These are phyloP conservation scores for Styphnolobium japonicum DNA, from an alignment of 306 rosid species.

Conservation along the genomic window DNA sequence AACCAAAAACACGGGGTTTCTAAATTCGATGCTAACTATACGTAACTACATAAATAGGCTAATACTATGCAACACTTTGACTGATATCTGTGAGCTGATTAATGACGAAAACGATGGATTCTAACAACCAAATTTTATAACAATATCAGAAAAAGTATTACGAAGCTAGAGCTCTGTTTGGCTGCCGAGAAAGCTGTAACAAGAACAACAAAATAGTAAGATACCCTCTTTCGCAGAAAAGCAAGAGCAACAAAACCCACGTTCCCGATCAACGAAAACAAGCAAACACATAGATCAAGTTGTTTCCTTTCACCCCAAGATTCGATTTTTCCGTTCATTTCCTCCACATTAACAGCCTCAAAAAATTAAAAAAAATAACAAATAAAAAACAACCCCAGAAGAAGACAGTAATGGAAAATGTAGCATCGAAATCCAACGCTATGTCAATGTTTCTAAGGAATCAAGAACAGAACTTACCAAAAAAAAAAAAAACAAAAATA, in stretches of 20 bases:
- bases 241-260: constrained; percentile 18
- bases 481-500: not conserved
- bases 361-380: not conserved
- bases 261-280: constrained; percentile 5
- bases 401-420: not conserved
- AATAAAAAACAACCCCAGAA: not conserved
- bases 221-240: not conserved
- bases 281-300: not conserved
- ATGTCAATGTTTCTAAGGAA: not conserved
- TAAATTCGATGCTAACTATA: constrained; percentile 5
- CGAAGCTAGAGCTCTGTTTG: constrained; percentile 24
- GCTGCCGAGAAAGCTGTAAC: constrained; percentile 13
- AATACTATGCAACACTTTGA: not conserved
- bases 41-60: not conserved
- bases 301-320: not conserved
- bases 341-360: not conserved
- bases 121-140: not conserved
- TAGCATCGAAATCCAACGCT: constrained; percentile 5
- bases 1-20: not conserved
- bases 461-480: constrained; percentile 24
- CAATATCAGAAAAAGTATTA: not conserved
- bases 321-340: not conserved
- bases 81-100: constrained; percentile 1
- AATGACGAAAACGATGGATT: constrained; percentile 15
- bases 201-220: constrained; percentile 8